phyloP scores from a whole-genome alignment of 371 early-diverging fungal genomes.

The Amoeboaphelidium occidentale region DNA sequence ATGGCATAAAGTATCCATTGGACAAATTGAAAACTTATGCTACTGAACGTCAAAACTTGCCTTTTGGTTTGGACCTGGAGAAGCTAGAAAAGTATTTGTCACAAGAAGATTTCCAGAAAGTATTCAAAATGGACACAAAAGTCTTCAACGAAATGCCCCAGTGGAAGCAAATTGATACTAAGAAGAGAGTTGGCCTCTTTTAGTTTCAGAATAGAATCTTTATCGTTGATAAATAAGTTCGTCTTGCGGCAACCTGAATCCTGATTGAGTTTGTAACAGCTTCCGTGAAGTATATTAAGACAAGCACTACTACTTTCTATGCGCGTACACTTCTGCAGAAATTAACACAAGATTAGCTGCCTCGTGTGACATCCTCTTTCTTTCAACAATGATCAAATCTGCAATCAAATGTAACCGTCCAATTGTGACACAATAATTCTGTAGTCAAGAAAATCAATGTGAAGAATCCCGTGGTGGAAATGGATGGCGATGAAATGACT shows the following conservation, averaged over 20 bases:
- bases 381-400: too few relatives aligned
- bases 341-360: too few relatives aligned
- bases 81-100: slow-evolving; percentile 6
- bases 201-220: neutral
- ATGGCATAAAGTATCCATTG: slow-evolving; percentile 4
- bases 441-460: slow-evolving; percentile 4
- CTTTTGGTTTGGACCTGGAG: slow-evolving; percentile 13
- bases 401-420: too few relatives aligned
- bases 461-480: slow-evolving; percentile 36
- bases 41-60: slow-evolving; percentile 6
- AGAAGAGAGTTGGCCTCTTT: slow-evolving; percentile 10
- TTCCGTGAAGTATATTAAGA: too few relatives aligned
- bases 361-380: too few relatives aligned
- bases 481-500: slow-evolving; percentile 96
- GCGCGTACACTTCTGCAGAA: too few relatives aligned
- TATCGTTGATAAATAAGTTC: too few relatives aligned
- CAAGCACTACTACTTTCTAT: too few relatives aligned
- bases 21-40: slow-evolving; percentile 6
- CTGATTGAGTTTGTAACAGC: too few relatives aligned
- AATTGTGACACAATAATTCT: too few relatives aligned
- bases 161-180: slow-evolving; percentile 14
- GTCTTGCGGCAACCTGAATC: too few relatives aligned
- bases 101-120: slow-evolving; percentile 8
- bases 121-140: slow-evolving; percentile 7
- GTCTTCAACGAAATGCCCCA: slow-evolving; percentile 7